Evolutionary conservation across 1,139 yeast genomes (phyloP).

Genomic region (Tardiomyces depauwii): DNA sequence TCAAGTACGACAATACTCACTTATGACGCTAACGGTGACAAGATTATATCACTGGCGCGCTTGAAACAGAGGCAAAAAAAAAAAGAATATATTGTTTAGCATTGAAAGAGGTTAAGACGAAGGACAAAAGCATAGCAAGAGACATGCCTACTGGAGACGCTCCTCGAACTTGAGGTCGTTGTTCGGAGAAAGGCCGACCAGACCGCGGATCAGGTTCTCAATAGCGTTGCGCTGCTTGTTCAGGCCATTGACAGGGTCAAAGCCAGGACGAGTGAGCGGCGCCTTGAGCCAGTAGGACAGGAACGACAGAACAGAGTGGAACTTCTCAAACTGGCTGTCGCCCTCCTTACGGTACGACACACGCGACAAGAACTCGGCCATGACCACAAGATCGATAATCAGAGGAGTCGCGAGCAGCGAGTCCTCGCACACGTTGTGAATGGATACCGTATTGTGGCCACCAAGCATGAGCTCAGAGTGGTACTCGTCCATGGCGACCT

Average conservation of each 20-base stretch:
- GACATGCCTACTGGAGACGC: conserved; percentile 39
- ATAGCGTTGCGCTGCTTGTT: conserved; percentile 90
- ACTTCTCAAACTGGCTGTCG: conserved; percentile 33
- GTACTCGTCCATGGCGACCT: conserved; percentile 98
- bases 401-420: conserved; percentile 90
- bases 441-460: conserved; percentile 88
- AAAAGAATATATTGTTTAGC: no score
- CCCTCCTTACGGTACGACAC: conserved; percentile 57
- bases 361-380: conserved; percentile 83
- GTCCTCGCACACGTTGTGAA: conserved; percentile 95
- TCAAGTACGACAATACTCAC: no score
- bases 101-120: neutral
- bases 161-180: conserved; percentile 94
- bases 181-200: conserved; percentile 82
- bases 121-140: conserved; percentile 2
- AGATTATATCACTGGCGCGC: no score
- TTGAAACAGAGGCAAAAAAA: no score
- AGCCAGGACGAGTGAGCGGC: conserved; percentile 86
- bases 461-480: conserved; percentile 95
- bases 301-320: conserved; percentile 80
- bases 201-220: conserved; percentile 80
- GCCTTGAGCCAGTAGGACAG: conserved; percentile 96
- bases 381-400: conserved; percentile 81
- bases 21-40: no score
- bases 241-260: conserved; percentile 82